Base-by-base conservation (phyloP, 495 filamentous ascomycete genomes). In the Aspergillus conjunctus region DNA sequence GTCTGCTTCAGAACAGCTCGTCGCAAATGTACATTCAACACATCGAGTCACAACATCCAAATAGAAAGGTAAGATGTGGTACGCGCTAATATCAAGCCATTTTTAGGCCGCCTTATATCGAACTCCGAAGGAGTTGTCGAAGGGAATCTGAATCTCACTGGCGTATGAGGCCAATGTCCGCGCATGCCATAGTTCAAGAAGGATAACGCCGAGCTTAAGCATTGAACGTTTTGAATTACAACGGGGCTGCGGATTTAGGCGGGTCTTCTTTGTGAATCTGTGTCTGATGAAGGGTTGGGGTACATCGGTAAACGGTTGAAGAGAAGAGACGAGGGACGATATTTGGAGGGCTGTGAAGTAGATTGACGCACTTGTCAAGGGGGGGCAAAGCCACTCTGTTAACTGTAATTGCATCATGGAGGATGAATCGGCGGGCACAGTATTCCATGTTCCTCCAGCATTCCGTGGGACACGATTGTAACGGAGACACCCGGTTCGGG, bases 21-120 rank as follows among this genome's bases (percentile, higher is more conserved):
- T 63, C 4, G 60, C 55, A 26, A 63, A 63, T 20, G 55, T 63
- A 33, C 39, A 54, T 7, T 58, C 54, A 33, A 63, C 17, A 12
- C 60, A 63, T 12, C 60, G 15, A 1, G 34, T 54, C 7, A 58
- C 41, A 7, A 32, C 31, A 4, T 62, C 48, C 3, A 34, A 11
- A n/a, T 58, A 56, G 30, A 58, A 58, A 1, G 37, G 48, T 10
- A 62, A 12, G 10, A 58, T 37, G 7, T 46, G 4, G 9, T 58
- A 43, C 9, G 5, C 17, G 6, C 48, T 58, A 4, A 5, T 15
- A 30, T 52, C 54, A 21, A 45, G 17, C 60, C 60, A 62, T 4
- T 0, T 20, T 0, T 15, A n/a, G 12, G 60, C 54, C 2, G 44
- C 22, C 0, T 54, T 26, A 22, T 58, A 58, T 5, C 54, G 52